A percentile compares a stretch with the other conserved stretches of the same genome.
These are phyloP conservation scores for Paramyrothecium sp. DNA, from an alignment of 2,329 filamentous ascomycete species.

Conservation along the genomic window DNA sequence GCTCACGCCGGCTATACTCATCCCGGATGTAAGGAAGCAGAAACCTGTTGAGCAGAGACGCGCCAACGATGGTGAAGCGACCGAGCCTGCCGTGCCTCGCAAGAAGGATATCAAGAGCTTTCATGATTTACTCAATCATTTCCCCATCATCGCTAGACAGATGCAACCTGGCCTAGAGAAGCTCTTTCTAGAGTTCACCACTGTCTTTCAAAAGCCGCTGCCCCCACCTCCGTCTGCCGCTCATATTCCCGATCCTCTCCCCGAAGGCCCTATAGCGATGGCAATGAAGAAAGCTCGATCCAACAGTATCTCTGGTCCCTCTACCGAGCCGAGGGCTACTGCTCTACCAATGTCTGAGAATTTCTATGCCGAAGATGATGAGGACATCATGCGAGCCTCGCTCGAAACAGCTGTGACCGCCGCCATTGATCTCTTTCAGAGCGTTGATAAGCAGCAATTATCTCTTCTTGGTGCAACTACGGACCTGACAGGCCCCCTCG, in stretches of 20 bases:
- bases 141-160: constrained; percentile 92
- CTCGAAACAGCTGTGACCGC: constrained; percentile 89
- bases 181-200: constrained; percentile 85
- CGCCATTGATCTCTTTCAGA: constrained; percentile 93
- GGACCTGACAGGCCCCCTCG: constrained; percentile 84
- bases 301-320: constrained; percentile 40
- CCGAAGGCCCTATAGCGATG: constrained; percentile 54
- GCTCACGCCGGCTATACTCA: constrained; percentile 64
- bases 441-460: constrained; percentile 92
- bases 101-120: constrained; percentile 95
- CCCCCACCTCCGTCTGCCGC: constrained; percentile 68
- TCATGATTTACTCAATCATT: constrained; percentile 83
- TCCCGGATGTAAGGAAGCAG: constrained; percentile 39
- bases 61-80: constrained; percentile 33
- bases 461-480: constrained; percentile 90
- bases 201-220: constrained; percentile 80
- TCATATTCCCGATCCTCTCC: constrained; percentile 57
- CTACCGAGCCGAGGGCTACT: constrained; percentile 26
- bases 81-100: constrained; percentile 41
- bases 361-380: constrained; percentile 83
- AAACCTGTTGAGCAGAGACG: constrained; percentile 35
- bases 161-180: constrained; percentile 92
- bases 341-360: constrained; percentile 55
- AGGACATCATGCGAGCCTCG: constrained; percentile 83
- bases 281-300: constrained; percentile 56